Percentiles rank a stretch among this genome's conserved stretches.
Evolutionary conservation across 805 yeast species (phyloP).

Genomic region (Limtongia smithiae): DNA sequence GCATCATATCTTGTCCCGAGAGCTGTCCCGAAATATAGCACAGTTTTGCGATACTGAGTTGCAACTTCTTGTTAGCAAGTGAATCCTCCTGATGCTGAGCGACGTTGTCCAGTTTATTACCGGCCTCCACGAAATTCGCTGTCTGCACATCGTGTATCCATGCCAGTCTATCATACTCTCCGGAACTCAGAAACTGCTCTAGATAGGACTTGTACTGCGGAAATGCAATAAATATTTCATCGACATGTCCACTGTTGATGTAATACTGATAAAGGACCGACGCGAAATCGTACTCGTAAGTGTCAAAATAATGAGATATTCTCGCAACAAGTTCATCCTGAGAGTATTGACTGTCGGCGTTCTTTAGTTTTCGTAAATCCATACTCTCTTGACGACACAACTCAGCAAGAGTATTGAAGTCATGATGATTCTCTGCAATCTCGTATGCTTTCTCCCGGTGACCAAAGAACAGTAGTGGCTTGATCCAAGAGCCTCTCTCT

Average conservation of each 20-base stretch:
- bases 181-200: conserved; percentile 47
- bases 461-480: conserved; percentile 48
- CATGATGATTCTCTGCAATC: conserved; percentile 63
- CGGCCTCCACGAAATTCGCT: conserved; percentile 50
- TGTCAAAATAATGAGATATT: conserved; percentile 48
- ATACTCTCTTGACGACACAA: conserved; percentile 33
- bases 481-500: conserved; percentile 54
- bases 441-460: conserved; percentile 53
- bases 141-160: conserved; percentile 69
- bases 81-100: conserved; percentile 44
- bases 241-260: conserved; percentile 50
- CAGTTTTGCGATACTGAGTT: conserved; percentile 69
- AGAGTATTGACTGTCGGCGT: conserved; percentile 4
- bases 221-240: conserved; percentile 54
- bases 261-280: conserved; percentile 57
- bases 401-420: conserved; percentile 60
- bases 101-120: conserved; percentile 46
- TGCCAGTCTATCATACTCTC: conserved; percentile 45
- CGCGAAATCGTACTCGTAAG: conserved; percentile 69
- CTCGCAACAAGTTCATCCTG: conserved; percentile 17
- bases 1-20: conserved; percentile 2
- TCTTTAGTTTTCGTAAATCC: conserved; percentile 4
- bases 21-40: conserved; percentile 47
- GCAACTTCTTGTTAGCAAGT: conserved; percentile 49
- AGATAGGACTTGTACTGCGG: conserved; percentile 50